phyloP scores from a whole-genome alignment of 345 rosid genomes.

The Eucalyptus sideroxylon region DNA sequence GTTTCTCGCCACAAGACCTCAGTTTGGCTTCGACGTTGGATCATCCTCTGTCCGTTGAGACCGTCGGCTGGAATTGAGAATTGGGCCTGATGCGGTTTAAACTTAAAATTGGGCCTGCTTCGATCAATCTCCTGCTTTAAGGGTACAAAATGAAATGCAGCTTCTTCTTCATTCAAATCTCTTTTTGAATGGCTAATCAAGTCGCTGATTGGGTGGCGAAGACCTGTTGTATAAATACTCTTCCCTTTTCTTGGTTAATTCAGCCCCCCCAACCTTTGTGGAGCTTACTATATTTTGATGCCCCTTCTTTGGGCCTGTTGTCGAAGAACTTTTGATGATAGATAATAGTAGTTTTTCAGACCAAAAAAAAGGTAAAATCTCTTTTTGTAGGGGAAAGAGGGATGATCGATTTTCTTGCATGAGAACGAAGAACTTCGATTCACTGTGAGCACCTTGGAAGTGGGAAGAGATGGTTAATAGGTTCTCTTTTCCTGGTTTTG shows the following conservation, averaged over 20 bases:
- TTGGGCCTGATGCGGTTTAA: neutral
- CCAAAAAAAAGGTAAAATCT: neutral
- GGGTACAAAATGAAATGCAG: no score
- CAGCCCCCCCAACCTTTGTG: neutral
- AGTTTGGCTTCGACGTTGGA: neutral
- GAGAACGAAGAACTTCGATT: no score
- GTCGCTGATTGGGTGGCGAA: neutral
- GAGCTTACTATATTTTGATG: neutral
- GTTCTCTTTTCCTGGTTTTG: no score
- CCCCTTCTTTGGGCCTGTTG: neutral
- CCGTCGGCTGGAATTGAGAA: neutral
- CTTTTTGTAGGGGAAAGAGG: no score
- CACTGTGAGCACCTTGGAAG: no score
- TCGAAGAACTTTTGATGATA: neutral
- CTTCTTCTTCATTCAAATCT: no score
- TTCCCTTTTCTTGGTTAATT: neutral
- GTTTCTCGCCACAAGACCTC: neutral
- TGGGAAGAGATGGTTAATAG: no score
- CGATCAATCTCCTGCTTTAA: neutral
- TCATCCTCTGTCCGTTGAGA: neutral
- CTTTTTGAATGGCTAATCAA: neutral
- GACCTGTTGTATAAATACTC: neutral
- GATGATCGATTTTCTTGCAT: no score
- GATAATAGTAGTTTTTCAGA: neutral
- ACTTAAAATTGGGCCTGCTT: neutral